These are phyloP conservation scores for Gloeopeniophorella convolvens DNA, from an alignment of 768 basidiomycete species.

Conservation along the genomic window DNA sequence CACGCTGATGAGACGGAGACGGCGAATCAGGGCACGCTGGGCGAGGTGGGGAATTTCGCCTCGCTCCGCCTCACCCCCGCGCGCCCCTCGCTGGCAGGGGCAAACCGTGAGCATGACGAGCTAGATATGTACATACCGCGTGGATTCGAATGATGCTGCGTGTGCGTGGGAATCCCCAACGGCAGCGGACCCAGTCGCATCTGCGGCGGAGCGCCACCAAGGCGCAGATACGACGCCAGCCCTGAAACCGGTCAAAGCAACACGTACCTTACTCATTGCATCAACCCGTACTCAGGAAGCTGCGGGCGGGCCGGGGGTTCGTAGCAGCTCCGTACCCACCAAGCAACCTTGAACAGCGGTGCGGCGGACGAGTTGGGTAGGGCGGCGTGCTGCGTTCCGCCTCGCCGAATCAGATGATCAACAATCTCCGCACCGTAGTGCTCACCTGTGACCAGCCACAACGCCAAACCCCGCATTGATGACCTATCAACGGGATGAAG, in stretches of 20 bases:
- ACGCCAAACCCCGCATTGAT: constrained; percentile 7
- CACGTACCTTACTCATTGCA: neutral
- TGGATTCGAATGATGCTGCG: neutral
- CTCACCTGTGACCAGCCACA: neutral
- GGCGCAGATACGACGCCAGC: too few species aligned
- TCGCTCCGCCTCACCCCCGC: constrained; percentile 1
- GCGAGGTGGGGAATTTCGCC: neutral
- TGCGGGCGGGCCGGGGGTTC: too few species aligned
- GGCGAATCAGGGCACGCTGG: neutral
- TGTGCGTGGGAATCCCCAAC: constrained; percentile 3
- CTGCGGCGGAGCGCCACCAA: neutral
- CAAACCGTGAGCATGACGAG: neutral
- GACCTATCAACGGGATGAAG: constrained; percentile 1
- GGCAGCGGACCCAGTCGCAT: too few species aligned
- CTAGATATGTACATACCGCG: neutral
- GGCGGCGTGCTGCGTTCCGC: neutral
- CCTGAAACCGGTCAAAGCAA: neutral
- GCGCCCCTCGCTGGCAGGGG: neutral
- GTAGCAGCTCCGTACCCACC: neutral
- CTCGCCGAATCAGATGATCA: neutral
- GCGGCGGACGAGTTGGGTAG: neutral
- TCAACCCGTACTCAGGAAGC: too few species aligned
- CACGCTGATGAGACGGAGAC: too few species aligned
- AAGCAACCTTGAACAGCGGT: neutral
- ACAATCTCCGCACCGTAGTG: neutral